Conservation (phyloP, 2,329 filamentous ascomycete genomes). For the Colletotrichum nymphaeae region DNA sequence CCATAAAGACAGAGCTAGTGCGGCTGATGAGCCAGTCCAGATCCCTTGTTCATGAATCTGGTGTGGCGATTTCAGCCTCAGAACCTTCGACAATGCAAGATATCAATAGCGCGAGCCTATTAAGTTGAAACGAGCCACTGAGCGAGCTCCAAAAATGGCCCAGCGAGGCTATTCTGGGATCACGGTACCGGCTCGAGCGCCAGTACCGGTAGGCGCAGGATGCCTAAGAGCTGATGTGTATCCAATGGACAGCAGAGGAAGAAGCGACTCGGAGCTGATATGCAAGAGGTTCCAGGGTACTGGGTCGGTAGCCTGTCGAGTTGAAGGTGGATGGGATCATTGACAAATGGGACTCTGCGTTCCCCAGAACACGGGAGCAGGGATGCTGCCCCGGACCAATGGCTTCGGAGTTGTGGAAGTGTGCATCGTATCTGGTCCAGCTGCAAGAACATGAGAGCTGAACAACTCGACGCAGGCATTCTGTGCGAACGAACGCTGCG, state of each 20-base stretch:
- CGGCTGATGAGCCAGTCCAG: not conserved
- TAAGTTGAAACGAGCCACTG: constrained; percentile 6
- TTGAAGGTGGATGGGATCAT: not conserved
- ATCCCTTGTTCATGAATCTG: constrained; percentile 6
- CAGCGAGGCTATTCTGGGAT: constrained; percentile 20
- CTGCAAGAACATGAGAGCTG: not conserved
- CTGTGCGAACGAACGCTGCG: not conserved
- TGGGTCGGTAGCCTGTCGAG: constrained; percentile 7
- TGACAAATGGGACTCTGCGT: not conserved
- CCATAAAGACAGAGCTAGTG: not conserved
- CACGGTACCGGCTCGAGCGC: constrained; percentile 7
- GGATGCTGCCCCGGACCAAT: constrained; percentile 9
- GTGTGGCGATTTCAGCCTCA: constrained; percentile 18
- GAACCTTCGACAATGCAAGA: constrained; percentile 1
- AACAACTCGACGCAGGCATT: not conserved
- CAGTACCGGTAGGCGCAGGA: constrained; percentile 4
- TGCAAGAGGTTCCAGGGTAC: constrained; percentile 1
- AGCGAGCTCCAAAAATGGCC: not conserved
- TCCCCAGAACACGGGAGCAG: not conserved
- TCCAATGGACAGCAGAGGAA: not conserved
- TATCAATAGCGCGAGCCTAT: constrained; percentile 6
- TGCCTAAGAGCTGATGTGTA: not conserved
- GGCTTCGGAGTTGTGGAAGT: not conserved
- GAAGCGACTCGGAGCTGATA: not conserved
- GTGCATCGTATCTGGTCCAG: constrained; percentile 1